Conservation (phyloP, 2,329 filamentous ascomycete genomes). For the Coleophoma crateriformis region DNA sequence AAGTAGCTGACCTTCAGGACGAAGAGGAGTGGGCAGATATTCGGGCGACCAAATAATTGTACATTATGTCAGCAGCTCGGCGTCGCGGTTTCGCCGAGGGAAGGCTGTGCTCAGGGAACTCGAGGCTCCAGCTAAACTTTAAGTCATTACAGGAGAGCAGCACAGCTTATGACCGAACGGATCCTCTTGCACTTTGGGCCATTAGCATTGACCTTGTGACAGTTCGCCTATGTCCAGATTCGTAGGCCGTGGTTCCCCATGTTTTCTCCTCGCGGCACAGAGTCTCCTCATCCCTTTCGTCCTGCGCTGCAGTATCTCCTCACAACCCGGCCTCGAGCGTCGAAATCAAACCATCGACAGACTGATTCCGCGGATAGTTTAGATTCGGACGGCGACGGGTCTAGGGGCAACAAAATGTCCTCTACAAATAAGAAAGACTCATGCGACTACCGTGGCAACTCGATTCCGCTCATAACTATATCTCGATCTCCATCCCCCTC, state of each 20-base stretch:
- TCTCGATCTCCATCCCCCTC: conserved; percentile 38
- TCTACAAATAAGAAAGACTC: conserved; percentile 15
- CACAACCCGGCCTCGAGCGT: conserved; percentile 11
- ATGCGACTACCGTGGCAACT: conserved; percentile 27
- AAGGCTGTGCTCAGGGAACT: too few species aligned
- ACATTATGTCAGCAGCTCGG: not conserved
- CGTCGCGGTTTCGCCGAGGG: not conserved
- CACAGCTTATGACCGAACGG: too few species aligned
- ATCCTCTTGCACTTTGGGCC: too few species aligned
- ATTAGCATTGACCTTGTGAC: too few species aligned
- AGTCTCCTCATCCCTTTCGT: conserved; percentile 27
- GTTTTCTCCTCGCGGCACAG: conserved; percentile 24
- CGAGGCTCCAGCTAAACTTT: too few species aligned
- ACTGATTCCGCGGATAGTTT: conserved; percentile 19
- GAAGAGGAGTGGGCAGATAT: conserved; percentile 2
- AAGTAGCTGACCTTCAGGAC: conserved; percentile 2
- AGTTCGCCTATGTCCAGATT: too few species aligned
- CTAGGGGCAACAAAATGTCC: conserved; percentile 15
- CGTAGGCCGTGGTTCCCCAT: conserved; percentile 8
- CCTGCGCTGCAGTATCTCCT: conserved; percentile 32
- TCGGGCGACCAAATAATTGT: not conserved
- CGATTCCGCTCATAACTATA: conserved; percentile 38
- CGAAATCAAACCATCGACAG: conserved; percentile 14
- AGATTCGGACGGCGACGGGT: conserved; percentile 15
- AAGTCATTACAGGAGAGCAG: too few species aligned